Evolutionary conservation across 805 yeast species (phyloP).

Genomic region (Yarrowia sp.): DNA sequence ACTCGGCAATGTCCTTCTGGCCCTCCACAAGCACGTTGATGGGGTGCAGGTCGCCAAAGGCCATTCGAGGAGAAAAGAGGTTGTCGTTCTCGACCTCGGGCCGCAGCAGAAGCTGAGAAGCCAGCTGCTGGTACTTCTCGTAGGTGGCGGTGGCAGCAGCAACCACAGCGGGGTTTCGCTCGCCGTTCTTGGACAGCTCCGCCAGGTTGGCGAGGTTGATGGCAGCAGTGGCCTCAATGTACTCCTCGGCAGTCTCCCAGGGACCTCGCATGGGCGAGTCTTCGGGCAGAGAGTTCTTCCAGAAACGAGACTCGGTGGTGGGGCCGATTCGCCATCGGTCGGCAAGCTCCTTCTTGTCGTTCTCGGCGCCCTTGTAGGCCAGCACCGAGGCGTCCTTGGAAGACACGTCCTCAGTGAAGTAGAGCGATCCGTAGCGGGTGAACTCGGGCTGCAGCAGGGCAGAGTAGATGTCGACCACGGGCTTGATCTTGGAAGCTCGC

Average conservation of each 20-base stretch:
- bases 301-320: slow-evolving; percentile 77
- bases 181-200: slow-evolving; percentile 61
- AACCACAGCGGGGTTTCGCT: slow-evolving; percentile 49
- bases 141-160: slow-evolving; percentile 65
- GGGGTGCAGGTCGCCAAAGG: slow-evolving; percentile 88
- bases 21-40: slow-evolving; percentile 73
- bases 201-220: slow-evolving; percentile 70
- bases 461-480: slow-evolving; percentile 71
- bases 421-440: slow-evolving; percentile 80
- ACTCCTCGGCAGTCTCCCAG: slow-evolving; percentile 70
- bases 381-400: slow-evolving; percentile 53
- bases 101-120: slow-evolving; percentile 62
- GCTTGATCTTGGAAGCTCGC: slow-evolving; percentile 65
- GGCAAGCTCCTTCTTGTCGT: slow-evolving; percentile 55
- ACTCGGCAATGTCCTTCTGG: slow-evolving; percentile 48
- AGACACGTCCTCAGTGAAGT: slow-evolving; percentile 73
- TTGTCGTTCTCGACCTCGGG: slow-evolving; percentile 56
- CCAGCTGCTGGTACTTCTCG: slow-evolving; percentile 62
- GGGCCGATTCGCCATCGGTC: slow-evolving; percentile 92
- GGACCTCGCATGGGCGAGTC: slow-evolving; percentile 71
- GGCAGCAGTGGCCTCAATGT: slow-evolving; percentile 68
- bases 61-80: slow-evolving; percentile 74
- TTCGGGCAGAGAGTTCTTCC: slow-evolving; percentile 67
- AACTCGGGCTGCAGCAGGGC: slow-evolving; percentile 64
- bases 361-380: slow-evolving; percentile 67